Base-by-base conservation (phyloP, 176 grass and related monocot genomes). In the Tillandsia leiboldiana region DNA sequence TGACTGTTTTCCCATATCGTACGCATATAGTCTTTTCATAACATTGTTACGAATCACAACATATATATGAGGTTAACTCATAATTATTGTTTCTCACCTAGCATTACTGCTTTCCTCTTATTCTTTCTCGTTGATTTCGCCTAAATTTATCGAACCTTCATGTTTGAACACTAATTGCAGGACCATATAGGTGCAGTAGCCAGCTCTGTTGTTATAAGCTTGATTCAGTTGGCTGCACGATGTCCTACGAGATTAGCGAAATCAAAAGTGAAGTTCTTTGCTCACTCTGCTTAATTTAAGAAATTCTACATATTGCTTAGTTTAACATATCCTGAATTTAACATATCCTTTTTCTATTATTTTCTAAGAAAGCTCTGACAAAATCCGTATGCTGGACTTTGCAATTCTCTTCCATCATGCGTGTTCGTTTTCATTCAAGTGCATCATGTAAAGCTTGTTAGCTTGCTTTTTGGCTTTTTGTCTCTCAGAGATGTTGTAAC, bases 171-270 rank as follows among this genome's bases (percentile, higher is more conserved):
- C n/a, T 59, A 59, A 59, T 59, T 22, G 12, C 54, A 59, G 54
- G 54, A 42, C 20, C 8, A 20, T 59, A 59, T 17, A 59, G 15
- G 54, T 6, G 54, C 11, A 59, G 54, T 8, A 59, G n/a, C 20
- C 20, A 9, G 54, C n/a, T 59, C 12, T 9, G 9, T 6, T 59
- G 22, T 14, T 59, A 59, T 59, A 18, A 59, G 54, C 54, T 59
- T 15, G 54, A 14, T 59, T 9, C 14, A 59, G 54, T 59, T 59
- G 15, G 54, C 12, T 14, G 54, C 54, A 59, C 68, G 53, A 94
- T 94, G 90, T 80, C 83, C 10, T 94, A 89, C 12, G 86, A 94
- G 83, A 94, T 94, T 52, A 94, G 83, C 18, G 90, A 94, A 75
- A 94, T 82, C 51, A 94, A 94, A 94, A 94, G 86, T 89, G 68